Base-by-base conservation (phyloP, 176 grass and related monocot genomes). In the Oryza coarctata region DNA sequence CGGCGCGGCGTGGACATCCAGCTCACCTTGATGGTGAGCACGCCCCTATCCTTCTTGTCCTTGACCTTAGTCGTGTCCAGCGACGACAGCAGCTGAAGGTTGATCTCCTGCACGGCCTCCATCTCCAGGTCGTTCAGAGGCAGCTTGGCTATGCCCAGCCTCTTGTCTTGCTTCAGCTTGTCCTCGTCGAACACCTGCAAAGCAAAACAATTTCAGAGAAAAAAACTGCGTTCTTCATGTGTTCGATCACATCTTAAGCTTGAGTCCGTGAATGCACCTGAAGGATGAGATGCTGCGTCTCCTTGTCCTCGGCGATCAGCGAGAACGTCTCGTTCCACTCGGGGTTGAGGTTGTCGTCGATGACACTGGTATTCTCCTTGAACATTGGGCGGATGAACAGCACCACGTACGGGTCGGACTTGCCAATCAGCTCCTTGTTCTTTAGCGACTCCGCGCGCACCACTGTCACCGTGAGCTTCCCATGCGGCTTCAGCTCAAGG, bases 61-160 rank as follows among this genome's bases (percentile, higher is more conserved):
- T 95, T 99, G 36, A 95, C 91, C 88, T 99, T 99, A 68, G 92
- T 89, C 34, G 93, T 95, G 88, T 95, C 96, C 23, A 99, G 93
- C 36, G 91, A 99, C 65, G 96, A 70, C 30, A 99, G 87, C 79
- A 99, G 86, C 47, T 89, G 94, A 80, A 99, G 77, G 67, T 90
- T 88, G 61, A 99, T 74, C 85, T 99, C 96, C 85, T 86, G 90
- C 68, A 65, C 14, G 8, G 70, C 66, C 68, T 82, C 87, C 41
- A 85, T 84, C 74, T 76, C 85, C 73, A 99, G 88, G 80, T 91
- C 87, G 72, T 63, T 80, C 49, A 95, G 87, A 15, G 88, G 71
- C 77, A 95, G 85, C 74, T 93, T 94, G 47, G 89, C 96, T 30
- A 94, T 84, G 71, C 96, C 96, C 61, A 99, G 72, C 81, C 83